Conservation (phyloP, 1,284 basidiomycete genomes). For the Ceratobasidium sp. region DNA sequence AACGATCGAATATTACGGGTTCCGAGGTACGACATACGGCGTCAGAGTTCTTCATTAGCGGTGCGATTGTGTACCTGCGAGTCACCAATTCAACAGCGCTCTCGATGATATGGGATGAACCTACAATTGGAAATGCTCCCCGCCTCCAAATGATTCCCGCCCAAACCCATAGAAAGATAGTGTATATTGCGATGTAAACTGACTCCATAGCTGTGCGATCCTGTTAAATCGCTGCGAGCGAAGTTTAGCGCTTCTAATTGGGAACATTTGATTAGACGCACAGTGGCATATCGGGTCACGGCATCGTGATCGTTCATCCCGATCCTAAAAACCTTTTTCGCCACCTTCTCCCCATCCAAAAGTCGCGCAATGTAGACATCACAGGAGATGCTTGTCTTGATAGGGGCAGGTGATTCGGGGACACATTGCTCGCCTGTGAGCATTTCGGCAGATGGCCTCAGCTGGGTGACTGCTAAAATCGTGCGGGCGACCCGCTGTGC, state of each 20-base stretch:
- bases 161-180: conserved; percentile 5
- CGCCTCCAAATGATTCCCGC: background rate
- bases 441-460: background rate
- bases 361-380: background rate
- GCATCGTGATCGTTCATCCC: background rate
- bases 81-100: background rate
- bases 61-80: conserved; percentile 1
- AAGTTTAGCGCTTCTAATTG: background rate
- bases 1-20: background rate
- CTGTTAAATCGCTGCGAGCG: background rate
- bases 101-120: background rate
- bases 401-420: background rate
- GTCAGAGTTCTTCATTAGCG: conserved; percentile 8
- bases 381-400: background rate
- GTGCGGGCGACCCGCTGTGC: background rate
- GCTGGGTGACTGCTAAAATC: background rate
- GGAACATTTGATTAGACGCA: background rate
- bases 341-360: background rate
- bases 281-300: background rate
- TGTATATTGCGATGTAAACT: conserved; percentile 1
- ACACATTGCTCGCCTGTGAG: background rate
- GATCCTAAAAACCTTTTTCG: conserved; percentile 4
- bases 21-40: background rate
- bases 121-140: background rate
- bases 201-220: background rate